These are phyloP conservation scores for Jaapia argillacea DNA, from an alignment of 768 basidiomycete species.

Conservation along the genomic window DNA sequence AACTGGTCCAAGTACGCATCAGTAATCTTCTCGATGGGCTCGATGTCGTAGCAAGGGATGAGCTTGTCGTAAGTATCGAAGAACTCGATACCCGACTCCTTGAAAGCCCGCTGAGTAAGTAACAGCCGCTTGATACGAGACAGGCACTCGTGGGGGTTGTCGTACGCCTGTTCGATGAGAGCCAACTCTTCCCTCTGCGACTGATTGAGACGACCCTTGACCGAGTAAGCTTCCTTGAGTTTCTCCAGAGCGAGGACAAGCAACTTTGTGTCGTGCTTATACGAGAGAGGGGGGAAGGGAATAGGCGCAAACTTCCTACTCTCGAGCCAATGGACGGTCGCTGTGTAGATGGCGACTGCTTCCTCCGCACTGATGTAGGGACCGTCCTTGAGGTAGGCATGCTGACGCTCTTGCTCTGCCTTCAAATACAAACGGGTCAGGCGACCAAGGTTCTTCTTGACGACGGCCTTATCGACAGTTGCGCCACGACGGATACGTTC, in stretches of 20 bases:
- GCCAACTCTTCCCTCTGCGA: constrained; percentile 97
- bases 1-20: constrained; percentile 99
- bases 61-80: constrained; percentile 98
- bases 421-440: constrained; percentile 96
- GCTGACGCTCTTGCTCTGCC: constrained; percentile 97
- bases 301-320: constrained; percentile 97
- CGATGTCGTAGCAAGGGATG: constrained; percentile 98
- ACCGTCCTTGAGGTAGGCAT: constrained; percentile 97
- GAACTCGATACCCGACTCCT: constrained; percentile 95
- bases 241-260: constrained; percentile 96
- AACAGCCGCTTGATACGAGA: constrained; percentile 97
- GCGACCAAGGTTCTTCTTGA: constrained; percentile 98
- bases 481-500: constrained; percentile 96
- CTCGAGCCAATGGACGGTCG: constrained; percentile 98
- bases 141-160: constrained; percentile 97
- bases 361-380: constrained; percentile 99
- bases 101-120: constrained; percentile 96
- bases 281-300: constrained; percentile 96
- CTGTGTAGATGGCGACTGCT: constrained; percentile 97
- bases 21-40: constrained; percentile 99
- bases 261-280: constrained; percentile 98
- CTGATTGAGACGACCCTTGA: constrained; percentile 95
- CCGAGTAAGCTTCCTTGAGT: constrained; percentile 96
- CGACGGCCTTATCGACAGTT: constrained; percentile 96
- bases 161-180: constrained; percentile 97